Evolutionary conservation across 441 rosid species (phyloP), one percentile per base, ranked within the genome.

Genomic region (Populus hybrid): DNA sequence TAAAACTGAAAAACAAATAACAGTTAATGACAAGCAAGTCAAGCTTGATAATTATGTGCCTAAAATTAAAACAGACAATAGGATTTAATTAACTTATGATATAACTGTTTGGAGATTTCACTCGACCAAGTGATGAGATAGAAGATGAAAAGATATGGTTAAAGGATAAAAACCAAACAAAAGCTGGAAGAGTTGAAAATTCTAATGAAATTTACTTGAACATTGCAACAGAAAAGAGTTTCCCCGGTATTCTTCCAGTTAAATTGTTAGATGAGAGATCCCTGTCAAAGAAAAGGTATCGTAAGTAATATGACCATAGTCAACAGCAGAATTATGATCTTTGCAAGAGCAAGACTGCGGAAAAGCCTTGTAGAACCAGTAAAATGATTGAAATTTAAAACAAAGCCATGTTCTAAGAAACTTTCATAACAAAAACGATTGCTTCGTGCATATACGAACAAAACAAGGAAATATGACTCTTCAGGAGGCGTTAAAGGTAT

Each of bases 191-290:
- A 50, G 57, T 71, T 20, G 12, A 10, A 53, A 34, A n/a, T 67
- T 69, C 20, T 32, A 20, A 66, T 32, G 75, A 64, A 83, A 72
- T 65, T 86, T 87, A 94, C 98, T 94, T 90, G 87, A 90, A 92
- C 64, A 82, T 86, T 46, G 92, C 88, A 69, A 91, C 82, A 16
- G 92, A 86, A 80, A 90, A 88, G 69, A 95, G 88, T 40, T 78
- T 84, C 57, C 35, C 16, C 10, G 98, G 98, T 81, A 95, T 84
- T 81, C 75, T 85, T 82, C 99, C 99, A 5, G 82, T 83, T 79
- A 93, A 79, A 76, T 88, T 82, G 75, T 91, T 95, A 32, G 87
- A 86, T 53, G 99, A 93, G 73, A 95, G 87, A 84, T 95, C 98
- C 85, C 99, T 94, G 90, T 71, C 24, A 82, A 77, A 65, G 35